phyloP scores from a whole-genome alignment of 164 flowering plant genomes.

The Taxillus chinensis region DNA sequence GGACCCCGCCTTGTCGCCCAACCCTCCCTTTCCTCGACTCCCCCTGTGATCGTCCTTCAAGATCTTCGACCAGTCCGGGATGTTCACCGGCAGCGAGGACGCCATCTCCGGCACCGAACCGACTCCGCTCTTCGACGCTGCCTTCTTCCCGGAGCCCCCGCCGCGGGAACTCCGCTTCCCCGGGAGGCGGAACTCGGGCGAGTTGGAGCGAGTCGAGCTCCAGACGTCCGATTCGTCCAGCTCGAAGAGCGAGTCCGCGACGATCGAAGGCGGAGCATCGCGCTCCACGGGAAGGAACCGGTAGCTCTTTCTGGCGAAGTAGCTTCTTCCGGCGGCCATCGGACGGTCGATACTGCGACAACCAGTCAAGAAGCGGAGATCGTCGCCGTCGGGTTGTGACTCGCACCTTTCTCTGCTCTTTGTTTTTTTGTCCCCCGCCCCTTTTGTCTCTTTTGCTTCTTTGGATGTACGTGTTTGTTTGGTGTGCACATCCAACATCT shows the following conservation, averaged over 20 bases:
- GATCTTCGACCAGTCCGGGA: constrained; percentile 72
- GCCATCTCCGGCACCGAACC: constrained; percentile 9
- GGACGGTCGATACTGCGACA: neutral
- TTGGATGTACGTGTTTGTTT: neutral
- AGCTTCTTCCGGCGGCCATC: constrained; percentile 38
- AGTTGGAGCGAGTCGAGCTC: constrained; percentile 21
- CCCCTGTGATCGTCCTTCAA: constrained; percentile 39
- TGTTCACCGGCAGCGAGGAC: constrained; percentile 46
- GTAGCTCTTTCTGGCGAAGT: constrained; percentile 27
- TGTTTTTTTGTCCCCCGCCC: neutral
- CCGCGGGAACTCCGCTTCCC: constrained; percentile 8
- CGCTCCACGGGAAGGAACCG: constrained; percentile 28
- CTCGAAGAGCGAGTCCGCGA: constrained; percentile 24
- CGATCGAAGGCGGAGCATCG: constrained; percentile 1
- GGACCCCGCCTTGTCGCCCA: constrained; percentile 8
- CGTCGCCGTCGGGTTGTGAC: too few species aligned
- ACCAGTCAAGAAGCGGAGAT: too few species aligned
- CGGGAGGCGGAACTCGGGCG: constrained; percentile 27
- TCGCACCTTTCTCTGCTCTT: neutral
- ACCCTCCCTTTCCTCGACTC: constrained; percentile 19
- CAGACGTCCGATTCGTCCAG: constrained; percentile 52
- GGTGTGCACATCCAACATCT: constrained; percentile 3
- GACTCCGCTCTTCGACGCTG: neutral
- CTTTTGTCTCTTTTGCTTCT: neutral
- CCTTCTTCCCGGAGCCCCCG: constrained; percentile 11